Conservation (phyloP, 164 flowering plant species). For the Dillenia turbinata region DNA sequence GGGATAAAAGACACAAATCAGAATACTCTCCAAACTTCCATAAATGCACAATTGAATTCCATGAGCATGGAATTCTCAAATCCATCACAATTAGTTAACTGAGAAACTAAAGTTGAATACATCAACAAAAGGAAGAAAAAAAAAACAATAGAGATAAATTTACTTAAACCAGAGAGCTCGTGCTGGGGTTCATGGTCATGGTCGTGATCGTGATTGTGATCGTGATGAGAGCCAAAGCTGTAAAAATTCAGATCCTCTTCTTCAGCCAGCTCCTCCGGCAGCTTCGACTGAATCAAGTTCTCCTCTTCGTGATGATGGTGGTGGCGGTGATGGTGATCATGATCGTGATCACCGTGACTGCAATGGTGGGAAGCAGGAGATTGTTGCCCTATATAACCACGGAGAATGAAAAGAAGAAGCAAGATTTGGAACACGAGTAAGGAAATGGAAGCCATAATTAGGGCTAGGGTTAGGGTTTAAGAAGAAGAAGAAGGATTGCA, state of each 20-base stretch:
- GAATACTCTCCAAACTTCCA: too few species aligned
- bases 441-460: constrained; percentile 1
- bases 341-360: constrained; percentile 19
- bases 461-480: neutral
- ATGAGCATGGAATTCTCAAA: too few species aligned
- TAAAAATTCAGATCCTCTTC: constrained; percentile 74
- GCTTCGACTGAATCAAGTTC: constrained; percentile 16
- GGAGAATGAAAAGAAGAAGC: too few species aligned
- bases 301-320: constrained; percentile 18
- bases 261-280: constrained; percentile 88
- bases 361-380: constrained; percentile 23
- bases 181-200: constrained; percentile 18
- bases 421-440: too few species aligned
- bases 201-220: constrained; percentile 15
- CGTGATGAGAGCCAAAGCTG: constrained; percentile 34
- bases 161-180: constrained; percentile 56
- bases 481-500: constrained; percentile 30
- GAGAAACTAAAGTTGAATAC: too few species aligned
- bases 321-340: constrained; percentile 14
- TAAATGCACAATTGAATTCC: too few species aligned
- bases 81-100: too few species aligned
- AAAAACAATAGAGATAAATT: constrained; percentile 4
- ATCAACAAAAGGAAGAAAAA: neutral
- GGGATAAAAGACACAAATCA: too few species aligned
- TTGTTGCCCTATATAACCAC: neutral